Evolutionary conservation across 768 basidiomycete species (phyloP), one percentile per base, ranked within the genome.

Genomic region (Russula earlei): DNA sequence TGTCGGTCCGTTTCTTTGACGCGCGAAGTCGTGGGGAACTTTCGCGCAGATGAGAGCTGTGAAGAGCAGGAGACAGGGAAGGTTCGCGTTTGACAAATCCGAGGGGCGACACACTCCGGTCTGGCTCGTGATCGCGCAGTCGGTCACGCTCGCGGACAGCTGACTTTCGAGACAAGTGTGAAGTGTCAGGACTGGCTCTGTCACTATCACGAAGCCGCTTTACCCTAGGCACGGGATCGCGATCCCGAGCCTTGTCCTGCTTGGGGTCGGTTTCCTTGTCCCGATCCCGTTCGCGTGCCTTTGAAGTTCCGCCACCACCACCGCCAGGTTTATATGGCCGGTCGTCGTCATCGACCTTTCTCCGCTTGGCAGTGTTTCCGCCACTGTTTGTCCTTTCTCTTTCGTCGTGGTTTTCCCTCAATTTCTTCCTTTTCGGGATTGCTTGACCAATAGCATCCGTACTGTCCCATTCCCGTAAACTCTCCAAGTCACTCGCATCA

Each of bases 121-220:
- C 56, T 36, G 38, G 38, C 40, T 57, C 50, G 41, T 53, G 49
- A 17, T 52, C 49, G 46, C 53, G 61, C 38, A 36, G 54, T 12
- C 62, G 62, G 20, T 63, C 58, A 27, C 54, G 50, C 34, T 58
- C 47, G 27, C 45, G 45, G n/a, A 60, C 29, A 25, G 46, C 29
- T 45, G 49, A 20, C 33, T 37, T 51, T 11, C 41, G 40, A 34
- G 54, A 44, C 4, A 40, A 15, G 15, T 25, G 34, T 44, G 41
- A 43, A 33, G 36, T 22, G n/a, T 52, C 56, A 3, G 27, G 63
- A 48, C n/a, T 59, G 56, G 34, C 57, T 29, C 66, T 59, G 4
- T 70, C 69, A 19, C 75, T 77, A 24, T 70, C 69, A 65, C 70
- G 80, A 45, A 74, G 74, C 56, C 72, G 72, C 64, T 81, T 81